Evolutionary conservation across 2,329 filamentous ascomycete genomes (phyloP).

Genomic region (Triangularia verruculosa): DNA sequence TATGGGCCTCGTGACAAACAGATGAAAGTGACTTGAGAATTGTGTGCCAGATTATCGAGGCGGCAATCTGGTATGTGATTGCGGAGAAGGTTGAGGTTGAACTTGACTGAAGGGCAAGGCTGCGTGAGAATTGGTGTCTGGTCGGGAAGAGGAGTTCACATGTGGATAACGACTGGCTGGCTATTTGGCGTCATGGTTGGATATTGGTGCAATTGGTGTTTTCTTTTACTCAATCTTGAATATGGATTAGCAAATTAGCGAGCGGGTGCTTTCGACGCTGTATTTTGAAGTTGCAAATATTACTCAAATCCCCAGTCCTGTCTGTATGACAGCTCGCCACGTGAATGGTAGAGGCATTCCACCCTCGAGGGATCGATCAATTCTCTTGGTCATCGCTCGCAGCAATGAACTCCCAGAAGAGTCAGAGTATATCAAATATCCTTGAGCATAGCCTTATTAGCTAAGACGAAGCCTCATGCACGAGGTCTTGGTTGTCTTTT

Average conservation of each 20-base stretch:
- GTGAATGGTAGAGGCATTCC: not conserved
- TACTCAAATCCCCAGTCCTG: not conserved
- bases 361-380: not conserved
- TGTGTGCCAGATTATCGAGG: slow-evolving; percentile 67
- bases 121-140: not conserved
- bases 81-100: slow-evolving; percentile 42
- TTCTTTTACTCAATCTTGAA: not conserved
- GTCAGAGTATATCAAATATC: not conserved
- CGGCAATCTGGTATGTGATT: slow-evolving; percentile 66
- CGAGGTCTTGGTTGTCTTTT: not conserved
- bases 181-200: not conserved
- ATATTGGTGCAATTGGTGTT: not conserved
- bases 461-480: not conserved
- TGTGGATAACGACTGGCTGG: not conserved
- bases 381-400: not conserved
- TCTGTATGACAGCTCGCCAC: not conserved
- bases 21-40: slow-evolving; percentile 64
- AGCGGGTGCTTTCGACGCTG: not conserved
- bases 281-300: not conserved
- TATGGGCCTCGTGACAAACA: slow-evolving; percentile 25
- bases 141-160: not conserved
- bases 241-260: not conserved
- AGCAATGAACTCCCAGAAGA: not conserved
- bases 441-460: not conserved
- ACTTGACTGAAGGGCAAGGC: not conserved